A percentile compares a stretch with the other conserved stretches of the same genome.
phyloP scores from a whole-genome alignment of 306 rosid genomes.

The Dicorynia guianensis region DNA sequence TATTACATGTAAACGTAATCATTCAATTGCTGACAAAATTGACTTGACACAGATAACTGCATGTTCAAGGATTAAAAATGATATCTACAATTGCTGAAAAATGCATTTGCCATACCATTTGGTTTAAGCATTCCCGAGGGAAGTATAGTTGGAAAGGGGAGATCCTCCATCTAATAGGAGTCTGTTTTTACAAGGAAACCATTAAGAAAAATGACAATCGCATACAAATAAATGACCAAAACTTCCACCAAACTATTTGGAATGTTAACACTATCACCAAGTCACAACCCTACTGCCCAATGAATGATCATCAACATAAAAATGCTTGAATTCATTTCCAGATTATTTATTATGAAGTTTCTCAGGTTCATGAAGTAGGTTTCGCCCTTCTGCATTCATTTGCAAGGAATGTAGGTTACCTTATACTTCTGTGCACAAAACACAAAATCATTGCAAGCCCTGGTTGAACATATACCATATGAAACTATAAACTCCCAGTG shows the following conservation, averaged over 20 bases:
- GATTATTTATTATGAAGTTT: neutral
- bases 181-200: neutral
- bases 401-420: neutral
- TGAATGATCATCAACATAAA: neutral
- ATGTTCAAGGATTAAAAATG: neutral
- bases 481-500: constrained; percentile 11
- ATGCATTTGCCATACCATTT: neutral
- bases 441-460: constrained; percentile 17
- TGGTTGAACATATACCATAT: constrained; percentile 4
- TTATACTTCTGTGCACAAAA: constrained; percentile 3
- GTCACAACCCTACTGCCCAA: neutral
- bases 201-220: constrained; percentile 5
- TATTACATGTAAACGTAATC: neutral
- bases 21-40: neutral
- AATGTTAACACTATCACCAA: neutral
- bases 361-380: constrained; percentile 7
- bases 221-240: constrained; percentile 12
- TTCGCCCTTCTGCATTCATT: neutral
- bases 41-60: neutral
- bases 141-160: too few relatives aligned
- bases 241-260: constrained; percentile 11
- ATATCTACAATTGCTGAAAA: neutral
- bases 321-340: neutral
- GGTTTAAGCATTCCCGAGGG: neutral
- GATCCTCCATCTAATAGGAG: neutral